phyloP scores from a whole-genome alignment of 345 rosid genomes.

The Acer saccharum region DNA sequence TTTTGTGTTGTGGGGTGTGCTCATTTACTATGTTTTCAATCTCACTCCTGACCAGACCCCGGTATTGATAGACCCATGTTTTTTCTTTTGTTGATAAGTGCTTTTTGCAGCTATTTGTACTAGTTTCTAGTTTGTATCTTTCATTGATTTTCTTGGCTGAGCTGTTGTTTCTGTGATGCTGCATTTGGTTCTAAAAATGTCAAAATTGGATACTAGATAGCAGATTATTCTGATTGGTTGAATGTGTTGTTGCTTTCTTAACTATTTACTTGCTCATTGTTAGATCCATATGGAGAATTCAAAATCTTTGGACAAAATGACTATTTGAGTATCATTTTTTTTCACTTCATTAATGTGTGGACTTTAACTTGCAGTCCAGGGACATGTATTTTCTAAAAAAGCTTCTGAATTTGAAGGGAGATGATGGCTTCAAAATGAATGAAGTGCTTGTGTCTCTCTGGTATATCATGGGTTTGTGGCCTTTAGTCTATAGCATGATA shows the following conservation, averaged over 20 bases:
- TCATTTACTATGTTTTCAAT: constrained; percentile 75
- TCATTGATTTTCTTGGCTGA: neutral
- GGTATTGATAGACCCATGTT: constrained; percentile 31
- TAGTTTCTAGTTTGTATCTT: neutral
- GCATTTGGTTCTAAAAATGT: neutral
- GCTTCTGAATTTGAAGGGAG: constrained; percentile 72
- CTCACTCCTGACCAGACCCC: constrained; percentile 81
- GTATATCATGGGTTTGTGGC: constrained; percentile 95
- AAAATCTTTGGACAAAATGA: neutral
- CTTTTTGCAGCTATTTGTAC: neutral
- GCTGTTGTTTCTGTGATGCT: neutral
- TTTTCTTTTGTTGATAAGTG: neutral
- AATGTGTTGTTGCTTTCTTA: neutral
- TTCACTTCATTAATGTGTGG: neutral
- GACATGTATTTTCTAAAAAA: constrained; percentile 83
- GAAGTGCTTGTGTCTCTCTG: constrained; percentile 71
- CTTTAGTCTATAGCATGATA: constrained; percentile 74
- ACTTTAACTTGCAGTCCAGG: constrained; percentile 51
- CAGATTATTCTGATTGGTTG: neutral
- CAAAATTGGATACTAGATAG: neutral
- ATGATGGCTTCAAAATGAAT: constrained; percentile 91
- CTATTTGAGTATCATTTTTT: neutral
- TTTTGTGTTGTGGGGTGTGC: constrained; percentile 66
- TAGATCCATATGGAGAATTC: no score
- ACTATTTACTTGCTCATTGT: no score